Conservation (phyloP, 2,329 filamentous ascomycete species). For the Penicillium sp. region DNA sequence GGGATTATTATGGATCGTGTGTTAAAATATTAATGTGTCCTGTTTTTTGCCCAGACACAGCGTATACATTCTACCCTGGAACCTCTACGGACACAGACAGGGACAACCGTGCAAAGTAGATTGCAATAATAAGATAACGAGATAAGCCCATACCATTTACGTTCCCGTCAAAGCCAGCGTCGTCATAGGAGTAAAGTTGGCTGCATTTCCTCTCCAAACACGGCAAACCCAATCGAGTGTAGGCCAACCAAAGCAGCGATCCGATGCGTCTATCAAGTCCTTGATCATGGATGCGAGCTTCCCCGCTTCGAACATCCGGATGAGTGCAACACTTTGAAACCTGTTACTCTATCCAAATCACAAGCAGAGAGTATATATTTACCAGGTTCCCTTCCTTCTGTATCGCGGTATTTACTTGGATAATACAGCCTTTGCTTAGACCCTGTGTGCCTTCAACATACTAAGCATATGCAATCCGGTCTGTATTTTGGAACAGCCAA, state of each 20-base stretch:
- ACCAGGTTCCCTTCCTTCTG: neutral
- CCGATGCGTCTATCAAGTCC: constrained; percentile 5
- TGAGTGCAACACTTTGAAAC: constrained; percentile 4
- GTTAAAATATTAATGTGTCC: neutral
- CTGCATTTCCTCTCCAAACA: constrained; percentile 26
- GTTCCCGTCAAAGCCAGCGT: neutral
- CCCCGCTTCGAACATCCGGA: constrained; percentile 16
- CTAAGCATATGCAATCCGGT: too few species aligned
- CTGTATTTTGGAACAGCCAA: neutral
- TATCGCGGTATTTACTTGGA: neutral
- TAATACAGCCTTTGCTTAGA: neutral
- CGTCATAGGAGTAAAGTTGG: constrained; percentile 2
- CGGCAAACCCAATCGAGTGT: constrained; percentile 20
- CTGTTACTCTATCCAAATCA: neutral
- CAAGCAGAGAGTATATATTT: constrained; percentile 12
- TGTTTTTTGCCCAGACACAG: neutral
- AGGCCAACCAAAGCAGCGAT: constrained; percentile 15
- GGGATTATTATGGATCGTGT: neutral
- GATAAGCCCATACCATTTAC: neutral
- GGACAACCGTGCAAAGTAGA: neutral
- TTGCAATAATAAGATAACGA: neutral
- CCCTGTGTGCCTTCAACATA: neutral
- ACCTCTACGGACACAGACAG: neutral
- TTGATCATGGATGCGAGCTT: constrained; percentile 9
- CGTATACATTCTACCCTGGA: neutral